phyloP scores from a whole-genome alignment of 2,329 filamentous ascomycete species.

The Cordyceps javanica region DNA sequence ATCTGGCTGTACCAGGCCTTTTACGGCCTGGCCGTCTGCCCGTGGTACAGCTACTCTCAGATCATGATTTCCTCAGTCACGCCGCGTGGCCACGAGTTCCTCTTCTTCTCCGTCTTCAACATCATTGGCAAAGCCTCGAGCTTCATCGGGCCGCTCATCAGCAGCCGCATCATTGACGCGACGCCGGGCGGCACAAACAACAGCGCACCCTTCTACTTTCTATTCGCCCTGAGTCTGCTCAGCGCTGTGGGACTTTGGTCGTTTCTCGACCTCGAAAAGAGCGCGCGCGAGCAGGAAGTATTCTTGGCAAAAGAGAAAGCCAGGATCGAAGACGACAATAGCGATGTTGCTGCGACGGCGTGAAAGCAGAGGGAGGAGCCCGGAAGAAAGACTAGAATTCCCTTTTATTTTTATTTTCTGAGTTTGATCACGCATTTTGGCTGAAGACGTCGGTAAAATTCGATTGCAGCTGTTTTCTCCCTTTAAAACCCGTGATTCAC shows the following conservation, averaged over 20 bases:
- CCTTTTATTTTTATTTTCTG: neutral
- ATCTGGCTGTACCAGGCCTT: slow-evolving; percentile 44
- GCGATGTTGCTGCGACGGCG: neutral
- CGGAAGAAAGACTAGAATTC: neutral
- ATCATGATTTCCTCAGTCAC: slow-evolving; percentile 68
- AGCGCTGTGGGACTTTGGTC: slow-evolving; percentile 47
- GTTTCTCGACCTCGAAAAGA: slow-evolving; percentile 56
- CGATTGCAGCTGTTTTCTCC: neutral
- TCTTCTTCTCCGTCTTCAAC: slow-evolving; percentile 64
- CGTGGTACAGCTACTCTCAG: slow-evolving; percentile 65
- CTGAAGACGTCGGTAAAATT: slow-evolving; percentile 1
- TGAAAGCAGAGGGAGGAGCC: neutral
- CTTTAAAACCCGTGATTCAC: neutral
- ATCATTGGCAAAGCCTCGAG: slow-evolving; percentile 63
- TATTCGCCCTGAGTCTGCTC: slow-evolving; percentile 51
- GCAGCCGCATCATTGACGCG: slow-evolving; percentile 61
- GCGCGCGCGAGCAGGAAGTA: slow-evolving; percentile 49
- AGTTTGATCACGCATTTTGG: neutral
- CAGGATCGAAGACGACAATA: slow-evolving; percentile 10
- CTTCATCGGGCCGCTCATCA: slow-evolving; percentile 64
- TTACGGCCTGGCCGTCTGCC: slow-evolving; percentile 61
- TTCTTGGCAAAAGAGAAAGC: slow-evolving; percentile 39
- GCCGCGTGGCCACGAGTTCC: slow-evolving; percentile 60
- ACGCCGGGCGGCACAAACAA: slow-evolving; percentile 47
- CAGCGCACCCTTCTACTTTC: slow-evolving; percentile 59